Base-by-base conservation (phyloP, 2,329 filamentous ascomycete genomes). In the Fusarium sp. region DNA sequence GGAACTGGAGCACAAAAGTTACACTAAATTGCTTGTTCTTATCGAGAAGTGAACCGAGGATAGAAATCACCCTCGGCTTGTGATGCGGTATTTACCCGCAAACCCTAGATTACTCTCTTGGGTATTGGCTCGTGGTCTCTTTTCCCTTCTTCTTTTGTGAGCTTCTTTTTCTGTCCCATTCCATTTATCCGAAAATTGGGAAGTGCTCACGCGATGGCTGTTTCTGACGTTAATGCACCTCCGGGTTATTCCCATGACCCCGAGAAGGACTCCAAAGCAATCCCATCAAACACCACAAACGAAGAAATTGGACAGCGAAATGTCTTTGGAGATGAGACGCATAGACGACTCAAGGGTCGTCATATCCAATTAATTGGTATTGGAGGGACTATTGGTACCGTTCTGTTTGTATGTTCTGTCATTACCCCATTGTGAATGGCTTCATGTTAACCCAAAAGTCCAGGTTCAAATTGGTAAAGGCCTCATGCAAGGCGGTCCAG, bases 301-400 rank as follows among this genome's bases (percentile, higher is more conserved):
- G 60, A 65, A 8, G 40, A 65, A 2, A 34, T 65, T 11, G 60
- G 25, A 15, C 27, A 46, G 6, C 40, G n/a, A 30, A 65, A 34
- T 59, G 40, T 59, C 11, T 65, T 46, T 48, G 58, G 61, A 0
- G 73, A 75, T 51, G 41, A 62, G 8, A 87, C 85, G 2, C 84
- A 87, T 53, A 83, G 86, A 48, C 83, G 78, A 62, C 83, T 88
- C 66, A 88, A 87, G 75, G 79, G 85, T 24, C 83, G 86, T 2
- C 86, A 88, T 69, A 87, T 89, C 47, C 87, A 89, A 73, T 79
- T 88, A 32, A 88, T 88, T 73, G 88, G 86, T 32, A 90, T 91
- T 61, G 89, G 88, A 41, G 89, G 88, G 1, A 90, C 88, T 9
- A 90, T 91, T 66, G 88, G 89, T 20, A 91, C 87, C 3, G 87